A percentile compares a stretch with the other conserved stretches of the same genome.
Conservation (phyloP, 2,329 filamentous ascomycete species). For the Rhynchosporium secalis region DNA sequence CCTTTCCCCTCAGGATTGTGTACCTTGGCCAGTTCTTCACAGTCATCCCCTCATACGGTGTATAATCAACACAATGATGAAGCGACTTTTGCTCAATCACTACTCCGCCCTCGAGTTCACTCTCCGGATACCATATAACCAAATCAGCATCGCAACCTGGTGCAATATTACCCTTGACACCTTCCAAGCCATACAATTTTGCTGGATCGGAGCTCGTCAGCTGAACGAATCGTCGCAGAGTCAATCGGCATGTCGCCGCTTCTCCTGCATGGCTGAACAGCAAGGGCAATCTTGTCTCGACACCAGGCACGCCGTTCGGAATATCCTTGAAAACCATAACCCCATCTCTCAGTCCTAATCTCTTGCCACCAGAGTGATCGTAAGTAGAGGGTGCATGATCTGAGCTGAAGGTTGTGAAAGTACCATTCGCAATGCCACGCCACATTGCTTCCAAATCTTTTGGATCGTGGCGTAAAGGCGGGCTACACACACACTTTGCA, state of each 20-base stretch:
- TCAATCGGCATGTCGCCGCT: constrained; percentile 23
- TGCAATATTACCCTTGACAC: constrained; percentile 31
- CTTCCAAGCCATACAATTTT: constrained; percentile 31
- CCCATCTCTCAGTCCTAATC: constrained; percentile 26
- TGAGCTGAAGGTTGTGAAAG: constrained; percentile 54
- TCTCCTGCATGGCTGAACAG: constrained; percentile 27
- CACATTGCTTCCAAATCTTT: constrained; percentile 54
- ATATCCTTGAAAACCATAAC: constrained; percentile 31
- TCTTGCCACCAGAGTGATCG: constrained; percentile 30
- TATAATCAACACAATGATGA: constrained; percentile 34
- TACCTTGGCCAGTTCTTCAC: constrained; percentile 32
- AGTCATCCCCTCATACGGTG: constrained; percentile 31
- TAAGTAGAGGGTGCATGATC: constrained; percentile 32
- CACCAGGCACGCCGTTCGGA: constrained; percentile 32
- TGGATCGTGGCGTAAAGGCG: constrained; percentile 49
- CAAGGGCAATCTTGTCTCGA: constrained; percentile 31
- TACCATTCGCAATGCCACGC: constrained; percentile 52
- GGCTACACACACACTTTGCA: constrained; percentile 56
- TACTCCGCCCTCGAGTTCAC: constrained; percentile 17
- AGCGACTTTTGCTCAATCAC: constrained; percentile 28
- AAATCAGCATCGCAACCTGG: constrained; percentile 33
- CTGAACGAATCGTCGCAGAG: constrained; percentile 30
- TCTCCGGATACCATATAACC: constrained; percentile 32
- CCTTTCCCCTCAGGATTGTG: constrained; percentile 30
- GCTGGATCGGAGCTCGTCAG: constrained; percentile 30